Evolutionary conservation across 139 green algal species (phyloP).

Genomic region (Mesotaenium endlicherianum): DNA sequence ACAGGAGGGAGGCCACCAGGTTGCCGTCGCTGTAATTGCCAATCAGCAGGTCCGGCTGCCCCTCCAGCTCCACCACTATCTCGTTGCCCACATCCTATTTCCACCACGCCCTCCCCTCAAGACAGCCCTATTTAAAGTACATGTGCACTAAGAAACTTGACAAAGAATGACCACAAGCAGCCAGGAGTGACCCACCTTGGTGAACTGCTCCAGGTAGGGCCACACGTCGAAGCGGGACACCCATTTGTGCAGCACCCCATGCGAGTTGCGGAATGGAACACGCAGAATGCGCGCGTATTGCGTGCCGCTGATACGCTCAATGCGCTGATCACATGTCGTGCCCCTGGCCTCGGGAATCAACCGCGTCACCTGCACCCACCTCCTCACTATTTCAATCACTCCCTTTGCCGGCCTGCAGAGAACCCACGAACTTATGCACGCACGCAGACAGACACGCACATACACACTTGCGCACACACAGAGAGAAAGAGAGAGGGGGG

Average conservation of each 20-base stretch:
- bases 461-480: background rate
- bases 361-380: conserved; percentile 67
- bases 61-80: conserved; percentile 59
- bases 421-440: background rate
- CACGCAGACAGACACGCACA: background rate
- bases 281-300: conserved; percentile 69
- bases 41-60: conserved; percentile 77
- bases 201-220: conserved; percentile 82
- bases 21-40: conserved; percentile 84
- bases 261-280: conserved; percentile 67
- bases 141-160: too few species aligned
- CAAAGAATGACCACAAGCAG: too few species aligned
- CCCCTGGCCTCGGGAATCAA: conserved; percentile 75
- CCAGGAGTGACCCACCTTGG: conserved; percentile 51
- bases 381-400: too few species aligned
- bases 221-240: conserved; percentile 76
- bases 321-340: conserved; percentile 76
- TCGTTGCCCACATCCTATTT: conserved; percentile 66
- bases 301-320: conserved; percentile 73
- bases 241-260: conserved; percentile 66
- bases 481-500: background rate
- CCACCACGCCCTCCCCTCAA: too few species aligned
- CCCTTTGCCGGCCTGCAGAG: too few species aligned
- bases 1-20: conserved; percentile 75
- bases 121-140: too few species aligned